A percentile compares a stretch with the other conserved stretches of the same genome.
Evolutionary conservation across 352 stramenopile species (phyloP).

Genomic region (Pythium pyrilobum): DNA sequence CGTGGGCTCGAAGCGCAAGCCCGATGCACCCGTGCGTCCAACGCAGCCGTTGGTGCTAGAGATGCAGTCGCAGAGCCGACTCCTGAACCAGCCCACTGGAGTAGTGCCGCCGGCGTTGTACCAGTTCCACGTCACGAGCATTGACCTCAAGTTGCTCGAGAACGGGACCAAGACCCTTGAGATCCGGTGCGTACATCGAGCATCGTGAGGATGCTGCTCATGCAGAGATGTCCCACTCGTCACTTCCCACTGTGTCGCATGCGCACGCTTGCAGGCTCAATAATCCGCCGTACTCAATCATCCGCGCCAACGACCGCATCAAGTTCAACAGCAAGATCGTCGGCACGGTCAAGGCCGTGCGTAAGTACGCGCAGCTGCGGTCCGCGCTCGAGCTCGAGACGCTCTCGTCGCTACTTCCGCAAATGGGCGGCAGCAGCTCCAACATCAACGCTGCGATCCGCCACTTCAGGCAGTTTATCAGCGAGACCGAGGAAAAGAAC

Average conservation of each 20-base stretch:
- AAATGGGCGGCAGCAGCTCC: neutral
- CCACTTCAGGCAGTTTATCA: conserved; percentile 63
- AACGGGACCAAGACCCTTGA: conserved; percentile 53
- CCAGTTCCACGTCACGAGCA: conserved; percentile 39
- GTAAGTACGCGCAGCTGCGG: conserved; percentile 56
- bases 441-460: conserved; percentile 26
- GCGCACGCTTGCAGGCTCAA: conserved; percentile 34
- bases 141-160: conserved; percentile 40
- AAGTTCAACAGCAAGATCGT: conserved; percentile 47
- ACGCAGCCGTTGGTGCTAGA: conserved; percentile 1
- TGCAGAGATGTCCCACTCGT: too few relatives aligned
- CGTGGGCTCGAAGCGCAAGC: conserved; percentile 8
- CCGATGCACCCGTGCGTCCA: neutral
- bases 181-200: conserved; percentile 36
- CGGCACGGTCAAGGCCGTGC: conserved; percentile 37
- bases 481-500: conserved; percentile 40
- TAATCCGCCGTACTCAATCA: conserved; percentile 61
- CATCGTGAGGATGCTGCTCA: neutral
- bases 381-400: conserved; percentile 52
- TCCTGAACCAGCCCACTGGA: neutral
- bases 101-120: conserved; percentile 38
- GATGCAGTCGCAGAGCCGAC: neutral
- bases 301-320: conserved; percentile 58
- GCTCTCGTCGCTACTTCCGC: conserved; percentile 37
- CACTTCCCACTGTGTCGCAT: neutral